Percentiles rank a stretch among this genome's conserved stretches.
phyloP scores from a whole-genome alignment of 2,329 filamentous ascomycete genomes.

The Penicillium hordei region DNA sequence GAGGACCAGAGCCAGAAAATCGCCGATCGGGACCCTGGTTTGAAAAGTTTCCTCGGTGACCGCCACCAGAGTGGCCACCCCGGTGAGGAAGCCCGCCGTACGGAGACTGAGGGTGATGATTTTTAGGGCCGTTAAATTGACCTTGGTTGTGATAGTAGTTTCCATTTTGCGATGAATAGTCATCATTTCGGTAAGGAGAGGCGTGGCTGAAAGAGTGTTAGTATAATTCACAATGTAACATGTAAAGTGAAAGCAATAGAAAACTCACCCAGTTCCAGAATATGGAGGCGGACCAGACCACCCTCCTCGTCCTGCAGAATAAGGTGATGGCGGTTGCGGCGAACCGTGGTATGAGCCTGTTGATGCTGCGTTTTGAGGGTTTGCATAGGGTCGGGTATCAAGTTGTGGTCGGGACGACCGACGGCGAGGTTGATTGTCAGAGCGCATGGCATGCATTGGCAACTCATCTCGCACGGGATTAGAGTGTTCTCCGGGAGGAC shows the following conservation, averaged over 20 bases:
- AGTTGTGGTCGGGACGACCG: slow-evolving; percentile 44
- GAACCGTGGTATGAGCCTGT: slow-evolving; percentile 59
- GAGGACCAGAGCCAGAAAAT: slow-evolving; percentile 47
- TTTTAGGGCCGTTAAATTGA: slow-evolving; percentile 57
- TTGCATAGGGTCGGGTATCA: slow-evolving; percentile 52
- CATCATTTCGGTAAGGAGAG: slow-evolving; percentile 59
- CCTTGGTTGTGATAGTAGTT: slow-evolving; percentile 55
- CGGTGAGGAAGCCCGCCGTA: slow-evolving; percentile 51
- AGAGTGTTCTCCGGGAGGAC: slow-evolving; percentile 33
- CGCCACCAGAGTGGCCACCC: slow-evolving; percentile 49
- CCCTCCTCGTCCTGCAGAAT: slow-evolving; percentile 55
- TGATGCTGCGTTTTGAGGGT: slow-evolving; percentile 57
- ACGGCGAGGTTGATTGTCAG: slow-evolving; percentile 33
- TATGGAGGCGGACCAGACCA: slow-evolving; percentile 50
- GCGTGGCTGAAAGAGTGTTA: slow-evolving; percentile 58
- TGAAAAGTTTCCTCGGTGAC: slow-evolving; percentile 62
- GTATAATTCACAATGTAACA: slow-evolving; percentile 9
- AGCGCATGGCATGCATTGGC: slow-evolving; percentile 35
- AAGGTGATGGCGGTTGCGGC: slow-evolving; percentile 62
- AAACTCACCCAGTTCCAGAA: slow-evolving; percentile 51
- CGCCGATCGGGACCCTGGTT: slow-evolving; percentile 47
- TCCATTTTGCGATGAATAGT: slow-evolving; percentile 51
- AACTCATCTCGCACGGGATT: slow-evolving; percentile 35
- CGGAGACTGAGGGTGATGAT: slow-evolving; percentile 44
- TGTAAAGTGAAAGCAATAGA: not conserved